Evolutionary conservation across 441 rosid species (phyloP).

Genomic region (Kokia cookei): DNA sequence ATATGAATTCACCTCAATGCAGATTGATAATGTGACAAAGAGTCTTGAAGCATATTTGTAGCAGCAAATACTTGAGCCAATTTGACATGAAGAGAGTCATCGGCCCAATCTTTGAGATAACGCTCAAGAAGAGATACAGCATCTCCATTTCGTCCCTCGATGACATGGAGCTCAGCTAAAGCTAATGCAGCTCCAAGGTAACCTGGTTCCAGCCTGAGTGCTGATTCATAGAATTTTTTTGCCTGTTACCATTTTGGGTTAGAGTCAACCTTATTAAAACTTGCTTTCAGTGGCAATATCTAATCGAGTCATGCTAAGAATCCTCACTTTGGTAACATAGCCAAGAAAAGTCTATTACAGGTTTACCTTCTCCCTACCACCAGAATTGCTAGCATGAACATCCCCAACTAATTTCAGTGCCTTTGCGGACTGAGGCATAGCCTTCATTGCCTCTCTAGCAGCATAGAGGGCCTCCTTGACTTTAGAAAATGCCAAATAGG

Average conservation of each 20-base stretch:
- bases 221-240: conserved; percentile 92
- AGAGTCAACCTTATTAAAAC: conserved; percentile 4
- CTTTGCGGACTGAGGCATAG: conserved; percentile 98
- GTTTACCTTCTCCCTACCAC: conserved; percentile 86
- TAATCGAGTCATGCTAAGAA: not conserved
- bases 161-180: conserved; percentile 86
- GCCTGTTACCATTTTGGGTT: conserved; percentile 49
- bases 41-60: conserved; percentile 78
- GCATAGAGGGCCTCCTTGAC: conserved; percentile 89
- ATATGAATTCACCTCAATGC: conserved; percentile 61
- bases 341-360: not conserved
- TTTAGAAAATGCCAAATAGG: conserved; percentile 83
- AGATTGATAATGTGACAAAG: conserved; percentile 83
- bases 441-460: conserved; percentile 97
- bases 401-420: conserved; percentile 95
- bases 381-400: conserved; percentile 80
- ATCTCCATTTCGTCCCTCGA: conserved; percentile 89
- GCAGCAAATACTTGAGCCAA: conserved; percentile 93
- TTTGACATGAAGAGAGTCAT: conserved; percentile 95
- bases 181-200: conserved; percentile 97
- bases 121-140: conserved; percentile 90
- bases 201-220: conserved; percentile 90
- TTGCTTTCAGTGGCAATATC: not conserved
- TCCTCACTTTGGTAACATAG: not conserved
- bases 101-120: conserved; percentile 97